Evolutionary conservation across 106 monocot genomes (phyloP), one percentile per base, ranked within the genome.

Genomic region (Apostasia shenzhenica): DNA sequence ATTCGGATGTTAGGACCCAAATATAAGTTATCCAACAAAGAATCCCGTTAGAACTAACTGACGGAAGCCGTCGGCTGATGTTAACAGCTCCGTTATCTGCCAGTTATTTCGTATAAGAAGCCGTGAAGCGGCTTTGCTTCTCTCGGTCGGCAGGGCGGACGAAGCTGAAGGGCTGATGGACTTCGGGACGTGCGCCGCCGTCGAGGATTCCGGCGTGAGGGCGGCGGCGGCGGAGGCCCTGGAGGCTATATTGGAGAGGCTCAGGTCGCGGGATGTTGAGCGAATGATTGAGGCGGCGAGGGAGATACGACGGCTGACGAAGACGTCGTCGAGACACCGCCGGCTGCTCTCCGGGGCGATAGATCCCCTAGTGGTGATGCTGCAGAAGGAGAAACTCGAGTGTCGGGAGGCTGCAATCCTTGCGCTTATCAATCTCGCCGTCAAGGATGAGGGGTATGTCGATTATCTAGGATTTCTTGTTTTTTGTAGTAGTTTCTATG

Each of bases 341-440:
- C 70, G 72, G 47, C 75, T 73, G 61, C 78, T 87, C 6, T 45
- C 84, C 65, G 76, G 45, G 45, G 77, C 84, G n/a, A 57, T 81
- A 48, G 76, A 70, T 45, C 80, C 84, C 3, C 58, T 83, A 44
- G 83, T 83, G 10, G 11, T 2, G 61, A 76, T 83, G 83, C 88
- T 92, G 1, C 49, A 57, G 41, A 67, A 54, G 9, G 82, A 71
- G 9, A 73, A 44, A 14, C 12, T 4, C 14, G 82, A 72, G 14
- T 53, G 67, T 55, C 37, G 48, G 12, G 86, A 89, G 73, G 75
- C 88, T 8, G 82, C 92, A 11, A 72, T 93, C 75, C 81, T 89
- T 14, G 93, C 93, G 7, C 81, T 93, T 52, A 74, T 93, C 45
- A 93, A 93, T 68, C 93, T 93, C 66, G 93, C 93, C 51, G 89